These are phyloP conservation scores for Serendipita sp. DNA, from an alignment of 768 basidiomycete species.

Conservation along the genomic window DNA sequence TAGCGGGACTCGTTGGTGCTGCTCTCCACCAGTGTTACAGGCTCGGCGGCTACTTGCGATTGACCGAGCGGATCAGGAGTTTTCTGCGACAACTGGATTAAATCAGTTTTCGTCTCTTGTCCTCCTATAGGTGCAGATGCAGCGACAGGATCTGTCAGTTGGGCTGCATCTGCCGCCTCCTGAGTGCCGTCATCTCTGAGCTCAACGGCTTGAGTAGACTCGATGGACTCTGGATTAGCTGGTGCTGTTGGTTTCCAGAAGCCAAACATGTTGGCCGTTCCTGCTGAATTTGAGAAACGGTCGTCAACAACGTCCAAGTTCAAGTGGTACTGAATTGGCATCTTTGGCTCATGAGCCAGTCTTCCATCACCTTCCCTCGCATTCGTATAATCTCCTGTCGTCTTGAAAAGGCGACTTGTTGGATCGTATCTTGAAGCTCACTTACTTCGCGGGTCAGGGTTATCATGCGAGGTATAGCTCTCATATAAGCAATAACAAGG, in stretches of 20 bases:
- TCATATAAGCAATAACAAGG: too few species aligned
- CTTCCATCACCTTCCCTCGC: background rate
- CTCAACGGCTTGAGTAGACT: too few species aligned
- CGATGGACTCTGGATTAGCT: background rate
- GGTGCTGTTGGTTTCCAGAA: background rate
- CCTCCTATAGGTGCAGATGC: background rate
- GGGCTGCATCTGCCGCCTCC: background rate
- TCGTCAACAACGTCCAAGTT: constrained; percentile 17
- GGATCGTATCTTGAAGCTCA: too few species aligned
- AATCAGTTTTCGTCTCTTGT: background rate
- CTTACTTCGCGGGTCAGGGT: too few species aligned
- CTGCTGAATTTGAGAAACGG: background rate
- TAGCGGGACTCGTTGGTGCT: background rate
- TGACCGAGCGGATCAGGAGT: background rate
- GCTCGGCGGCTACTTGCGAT: background rate
- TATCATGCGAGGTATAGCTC: too few species aligned
- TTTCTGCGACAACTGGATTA: background rate
- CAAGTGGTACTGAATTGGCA: constrained; percentile 7
- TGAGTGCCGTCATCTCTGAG: background rate
- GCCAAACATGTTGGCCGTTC: background rate
- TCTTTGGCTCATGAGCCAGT: background rate
- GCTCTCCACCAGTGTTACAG: background rate
- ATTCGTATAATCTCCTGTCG: too few species aligned
- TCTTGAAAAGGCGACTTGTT: too few species aligned
- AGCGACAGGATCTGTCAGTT: background rate